Percentiles rank a stretch among this genome's conserved stretches.
These are phyloP conservation scores for Metarhizium guizhouense DNA, from an alignment of 2,329 filamentous ascomycete species.

Conservation along the genomic window DNA sequence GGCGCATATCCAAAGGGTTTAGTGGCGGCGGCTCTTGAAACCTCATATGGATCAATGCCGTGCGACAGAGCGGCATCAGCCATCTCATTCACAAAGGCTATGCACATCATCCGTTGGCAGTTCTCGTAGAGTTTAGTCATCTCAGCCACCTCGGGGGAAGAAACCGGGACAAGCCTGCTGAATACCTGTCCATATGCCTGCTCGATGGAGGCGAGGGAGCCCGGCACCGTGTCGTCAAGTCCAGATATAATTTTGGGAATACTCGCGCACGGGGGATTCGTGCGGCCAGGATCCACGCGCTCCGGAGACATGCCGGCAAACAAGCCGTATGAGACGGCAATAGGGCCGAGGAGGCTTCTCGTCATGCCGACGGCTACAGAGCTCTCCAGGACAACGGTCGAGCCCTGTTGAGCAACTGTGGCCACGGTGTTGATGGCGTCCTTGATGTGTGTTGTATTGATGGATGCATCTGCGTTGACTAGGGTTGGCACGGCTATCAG, in stretches of 20 bases:
- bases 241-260: slow-evolving; percentile 48
- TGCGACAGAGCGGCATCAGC: slow-evolving; percentile 38
- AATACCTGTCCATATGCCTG: slow-evolving; percentile 37
- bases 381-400: slow-evolving; percentile 42
- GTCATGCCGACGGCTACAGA: slow-evolving; percentile 48
- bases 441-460: slow-evolving; percentile 37
- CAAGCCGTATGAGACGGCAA: slow-evolving; percentile 32
- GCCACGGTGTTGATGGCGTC: slow-evolving; percentile 33
- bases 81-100: slow-evolving; percentile 49
- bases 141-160: slow-evolving; percentile 44
- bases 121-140: slow-evolving; percentile 52
- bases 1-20: slow-evolving; percentile 46
- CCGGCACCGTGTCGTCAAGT: slow-evolving; percentile 35
- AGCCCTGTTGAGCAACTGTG: slow-evolving; percentile 31
- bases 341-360: slow-evolving; percentile 35
- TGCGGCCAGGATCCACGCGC: slow-evolving; percentile 41
- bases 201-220: slow-evolving; percentile 34
- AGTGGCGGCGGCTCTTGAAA: slow-evolving; percentile 37
- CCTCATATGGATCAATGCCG: slow-evolving; percentile 41
- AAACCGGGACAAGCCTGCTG: slow-evolving; percentile 37
- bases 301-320: slow-evolving; percentile 42
- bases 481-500: slow-evolving; percentile 46
- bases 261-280: slow-evolving; percentile 25
- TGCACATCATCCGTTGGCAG: slow-evolving; percentile 45
- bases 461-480: slow-evolving; percentile 33